Evolutionary conservation across 2,329 filamentous ascomycete genomes (phyloP).

Genomic region (Phyllosticta citrichinensis): DNA sequence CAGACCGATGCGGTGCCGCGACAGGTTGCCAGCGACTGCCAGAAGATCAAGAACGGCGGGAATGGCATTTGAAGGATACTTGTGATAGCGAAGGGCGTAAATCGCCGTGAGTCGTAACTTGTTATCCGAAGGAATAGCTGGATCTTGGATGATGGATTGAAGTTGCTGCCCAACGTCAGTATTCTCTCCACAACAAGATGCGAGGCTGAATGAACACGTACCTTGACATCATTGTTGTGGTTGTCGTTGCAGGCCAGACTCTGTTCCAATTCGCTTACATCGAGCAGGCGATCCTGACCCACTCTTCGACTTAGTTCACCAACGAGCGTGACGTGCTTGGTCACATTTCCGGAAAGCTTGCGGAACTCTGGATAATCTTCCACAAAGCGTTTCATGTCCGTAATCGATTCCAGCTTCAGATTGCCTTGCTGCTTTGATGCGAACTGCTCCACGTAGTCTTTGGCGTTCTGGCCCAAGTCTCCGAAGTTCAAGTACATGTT

Average conservation of each 20-base stretch:
- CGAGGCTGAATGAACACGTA: constrained; percentile 25
- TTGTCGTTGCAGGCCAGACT: constrained; percentile 96
- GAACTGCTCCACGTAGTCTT: constrained; percentile 98
- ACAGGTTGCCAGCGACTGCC: constrained; percentile 70
- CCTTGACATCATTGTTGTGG: constrained; percentile 82
- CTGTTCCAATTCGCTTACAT: constrained; percentile 94
- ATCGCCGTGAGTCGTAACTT: constrained; percentile 86
- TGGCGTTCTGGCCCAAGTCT: constrained; percentile 89
- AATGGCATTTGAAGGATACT: constrained; percentile 72
- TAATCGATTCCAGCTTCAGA: constrained; percentile 91
- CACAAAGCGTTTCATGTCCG: constrained; percentile 98
- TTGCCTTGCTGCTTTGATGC: constrained; percentile 96
- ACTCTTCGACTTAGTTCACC: constrained; percentile 86
- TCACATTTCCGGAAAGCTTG: constrained; percentile 93
- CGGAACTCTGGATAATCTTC: constrained; percentile 98
- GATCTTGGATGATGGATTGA: constrained; percentile 75
- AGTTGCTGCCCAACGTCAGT: constrained; percentile 31
- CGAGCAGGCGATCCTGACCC: constrained; percentile 75
- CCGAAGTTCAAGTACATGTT: constrained; percentile 99
- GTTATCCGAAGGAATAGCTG: constrained; percentile 64
- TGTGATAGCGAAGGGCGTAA: constrained; percentile 90
- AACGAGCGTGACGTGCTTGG: constrained; percentile 94
- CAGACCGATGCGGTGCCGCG: constrained; percentile 63
- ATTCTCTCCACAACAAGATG: background rate
- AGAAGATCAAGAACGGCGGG: constrained; percentile 81